Percentiles rank a stretch among this genome's conserved stretches.
These are phyloP conservation scores for Neurospora discreta DNA, from an alignment of 495 filamentous ascomycete species.

Conservation along the genomic window DNA sequence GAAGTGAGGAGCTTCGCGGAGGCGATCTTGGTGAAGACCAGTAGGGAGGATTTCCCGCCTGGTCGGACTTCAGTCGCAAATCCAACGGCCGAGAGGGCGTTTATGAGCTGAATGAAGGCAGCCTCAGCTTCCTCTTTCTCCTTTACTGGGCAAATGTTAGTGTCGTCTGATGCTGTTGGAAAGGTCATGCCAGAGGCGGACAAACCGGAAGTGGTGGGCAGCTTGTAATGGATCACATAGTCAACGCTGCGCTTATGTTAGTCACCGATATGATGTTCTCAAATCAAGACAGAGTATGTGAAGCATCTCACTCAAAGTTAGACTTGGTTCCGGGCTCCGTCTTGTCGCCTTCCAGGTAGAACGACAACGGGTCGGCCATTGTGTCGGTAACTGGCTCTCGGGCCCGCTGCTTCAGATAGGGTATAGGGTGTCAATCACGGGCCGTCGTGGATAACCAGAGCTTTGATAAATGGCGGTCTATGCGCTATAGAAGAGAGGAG, in stretches of 20 bases:
- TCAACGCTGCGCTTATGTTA: constrained; percentile 50
- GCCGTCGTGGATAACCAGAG: background rate
- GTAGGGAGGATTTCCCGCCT: constrained; percentile 62
- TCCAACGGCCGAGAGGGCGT: constrained; percentile 59
- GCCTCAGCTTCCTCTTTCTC: constrained; percentile 56
- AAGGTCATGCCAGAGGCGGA: background rate
- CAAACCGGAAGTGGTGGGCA: constrained; percentile 49
- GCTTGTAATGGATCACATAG: constrained; percentile 80
- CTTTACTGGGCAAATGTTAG: constrained; percentile 17
- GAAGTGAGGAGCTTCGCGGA: constrained; percentile 49
- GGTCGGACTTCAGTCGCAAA: constrained; percentile 76
- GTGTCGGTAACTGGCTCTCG: background rate
- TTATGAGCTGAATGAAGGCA: constrained; percentile 64
- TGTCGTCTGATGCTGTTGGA: background rate
- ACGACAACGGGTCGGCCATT: constrained; percentile 26
- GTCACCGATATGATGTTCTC: constrained; percentile 8
- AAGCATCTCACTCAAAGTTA: constrained; percentile 15
- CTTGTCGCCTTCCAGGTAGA: constrained; percentile 19
- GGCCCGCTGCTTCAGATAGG: background rate
- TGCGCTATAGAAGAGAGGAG: background rate
- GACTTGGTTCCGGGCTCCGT: constrained; percentile 21
- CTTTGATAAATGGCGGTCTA: background rate
- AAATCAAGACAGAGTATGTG: background rate
- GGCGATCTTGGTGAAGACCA: constrained; percentile 74
- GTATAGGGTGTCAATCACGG: background rate